Percentiles rank a stretch among this genome's conserved stretches.
These are phyloP conservation scores for Aspergillus tamarii DNA, from an alignment of 2,329 filamentous ascomycete genomes.

Conservation along the genomic window DNA sequence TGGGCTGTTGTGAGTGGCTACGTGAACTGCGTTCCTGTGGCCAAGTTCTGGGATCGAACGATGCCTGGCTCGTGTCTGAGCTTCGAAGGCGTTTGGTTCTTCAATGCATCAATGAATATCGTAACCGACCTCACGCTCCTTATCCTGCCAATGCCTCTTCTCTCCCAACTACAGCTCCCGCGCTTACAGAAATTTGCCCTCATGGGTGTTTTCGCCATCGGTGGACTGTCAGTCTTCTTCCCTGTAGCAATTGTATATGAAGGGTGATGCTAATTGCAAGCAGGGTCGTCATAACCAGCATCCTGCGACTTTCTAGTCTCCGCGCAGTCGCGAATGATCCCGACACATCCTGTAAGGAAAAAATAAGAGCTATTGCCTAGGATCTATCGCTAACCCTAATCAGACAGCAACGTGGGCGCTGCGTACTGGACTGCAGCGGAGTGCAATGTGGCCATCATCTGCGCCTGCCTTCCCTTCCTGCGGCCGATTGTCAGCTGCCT, in stretches of 20 bases:
- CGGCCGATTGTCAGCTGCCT: slow-evolving; percentile 42
- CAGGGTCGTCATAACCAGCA: slow-evolving; percentile 37
- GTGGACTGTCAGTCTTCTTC: slow-evolving; percentile 38
- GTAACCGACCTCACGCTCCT: slow-evolving; percentile 47
- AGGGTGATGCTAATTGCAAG: neutral
- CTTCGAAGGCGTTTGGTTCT: slow-evolving; percentile 46
- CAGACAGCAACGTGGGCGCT: slow-evolving; percentile 36
- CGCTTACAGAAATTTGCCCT: slow-evolving; percentile 45
- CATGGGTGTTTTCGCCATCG: slow-evolving; percentile 47
- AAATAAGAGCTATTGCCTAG: neutral
- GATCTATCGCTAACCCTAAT: neutral
- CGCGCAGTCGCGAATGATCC: slow-evolving; percentile 26
- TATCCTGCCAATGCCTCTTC: slow-evolving; percentile 46
- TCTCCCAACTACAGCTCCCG: slow-evolving; percentile 45
- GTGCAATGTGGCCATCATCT: slow-evolving; percentile 47
- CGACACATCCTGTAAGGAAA: slow-evolving; percentile 33
- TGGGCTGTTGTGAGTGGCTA: slow-evolving; percentile 44
- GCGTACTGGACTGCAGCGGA: slow-evolving; percentile 51
- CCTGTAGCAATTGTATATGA: no score
- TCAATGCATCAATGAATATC: slow-evolving; percentile 48
- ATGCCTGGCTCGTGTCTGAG: slow-evolving; percentile 41
- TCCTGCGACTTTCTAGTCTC: slow-evolving; percentile 34
- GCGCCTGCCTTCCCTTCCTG: slow-evolving; percentile 45
- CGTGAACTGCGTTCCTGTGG: slow-evolving; percentile 46
- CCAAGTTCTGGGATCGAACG: slow-evolving; percentile 45